phyloP scores from a whole-genome alignment of 148 eudicot genomes.

The Fallopia convolvulus region DNA sequence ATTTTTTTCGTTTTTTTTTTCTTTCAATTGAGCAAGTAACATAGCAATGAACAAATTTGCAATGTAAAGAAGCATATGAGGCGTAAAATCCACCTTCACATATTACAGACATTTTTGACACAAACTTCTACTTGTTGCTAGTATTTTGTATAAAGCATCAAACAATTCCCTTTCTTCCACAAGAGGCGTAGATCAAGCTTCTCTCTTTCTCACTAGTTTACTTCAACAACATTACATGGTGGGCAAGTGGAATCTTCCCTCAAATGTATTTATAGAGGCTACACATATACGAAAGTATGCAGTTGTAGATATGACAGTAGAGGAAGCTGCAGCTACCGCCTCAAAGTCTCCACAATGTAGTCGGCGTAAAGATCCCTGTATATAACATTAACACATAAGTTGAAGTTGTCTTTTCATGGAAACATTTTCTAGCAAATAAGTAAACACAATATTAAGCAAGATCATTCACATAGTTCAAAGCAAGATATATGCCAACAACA shows the following conservation, averaged over 20 bases:
- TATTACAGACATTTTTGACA: neutral
- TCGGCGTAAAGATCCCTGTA: conserved; percentile 48
- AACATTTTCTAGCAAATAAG: too few relatives aligned
- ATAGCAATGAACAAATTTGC: neutral
- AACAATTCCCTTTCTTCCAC: too few relatives aligned
- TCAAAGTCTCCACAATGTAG: conserved; percentile 44
- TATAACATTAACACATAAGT: neutral
- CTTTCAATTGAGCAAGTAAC: neutral
- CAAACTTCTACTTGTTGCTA: neutral
- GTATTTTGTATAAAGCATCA: neutral
- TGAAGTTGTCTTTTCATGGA: neutral
- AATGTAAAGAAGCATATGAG: neutral
- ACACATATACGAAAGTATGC: neutral
- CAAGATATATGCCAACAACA: neutral
- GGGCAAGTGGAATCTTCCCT: neutral
- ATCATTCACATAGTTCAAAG: neutral
- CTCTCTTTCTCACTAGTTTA: neutral
- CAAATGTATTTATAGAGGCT: neutral
- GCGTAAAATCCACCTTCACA: neutral
- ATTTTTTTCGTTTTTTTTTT: too few relatives aligned
- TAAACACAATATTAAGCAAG: neutral
- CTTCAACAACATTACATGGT: neutral
- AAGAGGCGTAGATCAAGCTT: neutral
- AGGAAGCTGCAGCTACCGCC: conserved; percentile 24
- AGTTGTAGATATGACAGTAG: neutral